Evolutionary conservation across 208 protist species (phyloP).

Genomic region (Crithidia expoeki): DNA sequence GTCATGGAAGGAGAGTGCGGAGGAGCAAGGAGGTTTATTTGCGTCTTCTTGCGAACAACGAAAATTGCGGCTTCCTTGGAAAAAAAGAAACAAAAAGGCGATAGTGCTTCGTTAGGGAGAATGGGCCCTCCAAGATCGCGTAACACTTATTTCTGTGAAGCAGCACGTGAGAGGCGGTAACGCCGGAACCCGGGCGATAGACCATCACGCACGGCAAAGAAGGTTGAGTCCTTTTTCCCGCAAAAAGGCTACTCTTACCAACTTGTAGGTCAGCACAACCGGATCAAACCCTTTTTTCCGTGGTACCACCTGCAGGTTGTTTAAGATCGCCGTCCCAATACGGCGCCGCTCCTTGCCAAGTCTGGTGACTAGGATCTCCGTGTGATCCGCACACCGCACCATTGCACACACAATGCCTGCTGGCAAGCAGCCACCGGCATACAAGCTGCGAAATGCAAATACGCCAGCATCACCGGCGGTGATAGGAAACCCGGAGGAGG

Average conservation of each 20-base stretch:
- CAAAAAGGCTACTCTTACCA: conserved; percentile 41
- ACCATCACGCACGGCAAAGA: conserved; percentile 25
- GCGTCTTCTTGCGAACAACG: no score
- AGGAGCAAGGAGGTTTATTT: no score
- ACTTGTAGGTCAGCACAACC: conserved; percentile 21
- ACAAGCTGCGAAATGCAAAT: neutral
- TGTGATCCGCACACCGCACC: conserved; percentile 25
- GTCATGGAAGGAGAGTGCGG: no score
- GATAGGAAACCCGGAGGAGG: neutral
- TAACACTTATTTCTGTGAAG: neutral
- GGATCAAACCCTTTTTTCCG: conserved; percentile 12
- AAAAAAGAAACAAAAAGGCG: no score
- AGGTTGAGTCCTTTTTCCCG: conserved; percentile 25
- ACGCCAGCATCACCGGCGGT: neutral
- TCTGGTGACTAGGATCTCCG: conserved; percentile 9
- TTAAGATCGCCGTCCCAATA: conserved; percentile 19
- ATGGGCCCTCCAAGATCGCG: no score
- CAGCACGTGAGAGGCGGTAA: conserved; percentile 7
- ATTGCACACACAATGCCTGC: neutral
- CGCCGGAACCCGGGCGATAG: conserved; percentile 15
- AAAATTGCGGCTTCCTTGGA: no score
- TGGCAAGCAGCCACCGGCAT: neutral
- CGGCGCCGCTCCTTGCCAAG: conserved; percentile 10
- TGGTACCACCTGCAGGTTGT: conserved; percentile 18
- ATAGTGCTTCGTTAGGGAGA: no score